phyloP scores from a whole-genome alignment of 805 yeast species.

The Sporopachydermia quercuum region DNA sequence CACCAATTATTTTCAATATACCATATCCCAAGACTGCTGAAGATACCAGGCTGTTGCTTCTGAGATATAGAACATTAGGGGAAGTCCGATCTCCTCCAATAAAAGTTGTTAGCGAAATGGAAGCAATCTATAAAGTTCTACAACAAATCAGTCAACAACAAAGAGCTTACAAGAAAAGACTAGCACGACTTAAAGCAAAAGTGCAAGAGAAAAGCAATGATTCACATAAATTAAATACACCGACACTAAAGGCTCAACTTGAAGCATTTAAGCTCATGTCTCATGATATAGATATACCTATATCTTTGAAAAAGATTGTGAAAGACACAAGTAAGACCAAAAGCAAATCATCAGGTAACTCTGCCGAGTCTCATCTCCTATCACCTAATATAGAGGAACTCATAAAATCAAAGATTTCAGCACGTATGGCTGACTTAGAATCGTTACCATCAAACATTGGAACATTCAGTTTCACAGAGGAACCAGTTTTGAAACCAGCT shows the following conservation, averaged over 20 bases:
- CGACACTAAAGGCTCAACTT: not conserved
- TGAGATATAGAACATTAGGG: not conserved
- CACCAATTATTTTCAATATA: not conserved
- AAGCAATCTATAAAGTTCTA: not conserved
- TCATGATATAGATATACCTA: slow-evolving; percentile 2
- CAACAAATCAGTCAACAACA: not conserved
- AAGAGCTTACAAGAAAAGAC: not conserved
- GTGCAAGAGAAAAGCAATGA: not conserved
- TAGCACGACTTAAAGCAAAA: not conserved
- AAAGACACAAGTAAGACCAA: no score
- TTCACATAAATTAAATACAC: no score
- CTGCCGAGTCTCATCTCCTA: not conserved
- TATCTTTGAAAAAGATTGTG: not conserved
- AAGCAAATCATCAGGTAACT: not conserved
- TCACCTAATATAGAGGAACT: not conserved
- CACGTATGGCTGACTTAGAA: slow-evolving; percentile 47
- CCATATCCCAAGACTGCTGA: slow-evolving; percentile 1
- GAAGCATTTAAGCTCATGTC: not conserved
- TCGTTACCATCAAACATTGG: slow-evolving; percentile 58
- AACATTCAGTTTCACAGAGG: slow-evolving; percentile 31
- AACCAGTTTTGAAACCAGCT: slow-evolving; percentile 25
- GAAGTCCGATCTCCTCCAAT: not conserved
- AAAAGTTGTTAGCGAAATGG: not conserved
- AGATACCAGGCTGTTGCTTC: not conserved
- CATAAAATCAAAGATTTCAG: slow-evolving; percentile 28